Percentiles rank a stretch among this genome's conserved stretches.
phyloP scores from a whole-genome alignment of 331 rosid genomes.

The Rhamnella rubrinervis region DNA sequence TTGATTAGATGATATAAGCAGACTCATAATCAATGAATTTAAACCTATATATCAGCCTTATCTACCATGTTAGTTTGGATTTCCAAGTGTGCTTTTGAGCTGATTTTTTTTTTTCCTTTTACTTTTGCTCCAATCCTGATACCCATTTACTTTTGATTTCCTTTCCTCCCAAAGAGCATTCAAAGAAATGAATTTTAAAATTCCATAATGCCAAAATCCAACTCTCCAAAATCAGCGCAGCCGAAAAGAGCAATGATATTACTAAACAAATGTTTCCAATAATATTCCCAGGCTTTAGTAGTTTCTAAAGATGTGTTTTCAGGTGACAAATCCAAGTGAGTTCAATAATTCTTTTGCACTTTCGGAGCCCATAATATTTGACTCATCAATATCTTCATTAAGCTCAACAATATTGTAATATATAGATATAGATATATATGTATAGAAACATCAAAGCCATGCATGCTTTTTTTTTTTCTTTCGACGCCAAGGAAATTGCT shows the following conservation, averaged over 20 bases:
- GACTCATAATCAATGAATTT: no score
- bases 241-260: background rate
- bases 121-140: no score
- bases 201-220: background rate
- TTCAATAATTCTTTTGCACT: background rate
- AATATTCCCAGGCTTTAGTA: background rate
- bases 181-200: no score
- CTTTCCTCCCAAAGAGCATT: no score
- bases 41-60: no score
- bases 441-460: background rate
- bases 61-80: no score
- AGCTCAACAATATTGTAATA: background rate
- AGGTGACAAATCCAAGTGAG: background rate
- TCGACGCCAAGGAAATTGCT: no score
- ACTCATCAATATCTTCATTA: background rate
- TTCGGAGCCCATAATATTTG: constrained; percentile 17
- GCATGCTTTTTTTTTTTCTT: background rate
- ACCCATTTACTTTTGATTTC: no score
- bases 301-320: background rate
- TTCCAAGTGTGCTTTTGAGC: no score
- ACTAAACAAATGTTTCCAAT: background rate
- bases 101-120: no score
- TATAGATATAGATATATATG: no score
- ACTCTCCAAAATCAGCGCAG: constrained; percentile 12
- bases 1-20: no score